phyloP scores from a whole-genome alignment of 352 stramenopile species.

The Phytopythium cucurbitacearum region DNA sequence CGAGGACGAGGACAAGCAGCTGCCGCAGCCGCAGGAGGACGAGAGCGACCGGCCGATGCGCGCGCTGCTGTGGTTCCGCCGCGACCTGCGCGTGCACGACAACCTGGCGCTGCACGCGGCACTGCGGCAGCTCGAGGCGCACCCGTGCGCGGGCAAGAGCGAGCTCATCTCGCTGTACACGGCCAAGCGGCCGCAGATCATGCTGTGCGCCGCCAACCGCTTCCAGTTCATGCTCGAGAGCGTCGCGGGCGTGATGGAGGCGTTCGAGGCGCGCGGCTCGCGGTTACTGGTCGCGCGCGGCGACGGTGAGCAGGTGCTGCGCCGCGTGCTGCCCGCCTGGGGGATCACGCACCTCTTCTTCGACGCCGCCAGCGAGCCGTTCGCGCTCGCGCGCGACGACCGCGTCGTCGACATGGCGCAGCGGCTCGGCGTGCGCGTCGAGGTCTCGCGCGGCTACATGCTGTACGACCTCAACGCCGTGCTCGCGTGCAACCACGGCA shows the following conservation, averaged over 20 bases:
- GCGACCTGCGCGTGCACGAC: conserved; percentile 95
- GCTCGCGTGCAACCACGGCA: conserved; percentile 44
- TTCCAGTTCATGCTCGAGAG: conserved; percentile 94
- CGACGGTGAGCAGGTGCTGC: conserved; percentile 76
- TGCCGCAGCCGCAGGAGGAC: not conserved
- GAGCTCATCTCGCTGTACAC: conserved; percentile 87
- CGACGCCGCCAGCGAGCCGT: conserved; percentile 90
- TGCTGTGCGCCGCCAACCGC: conserved; percentile 71
- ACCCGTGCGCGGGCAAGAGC: not conserved
- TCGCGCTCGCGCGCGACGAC: conserved; percentile 79
- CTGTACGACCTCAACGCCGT: conserved; percentile 71
- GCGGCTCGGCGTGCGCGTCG: conserved; percentile 59
- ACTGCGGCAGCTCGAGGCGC: conserved; percentile 29
- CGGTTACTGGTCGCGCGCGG: conserved; percentile 72
- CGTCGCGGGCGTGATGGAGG: conserved; percentile 77
- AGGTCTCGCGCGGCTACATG: conserved; percentile 58
- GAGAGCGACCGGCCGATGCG: conserved; percentile 27
- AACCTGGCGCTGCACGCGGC: conserved; percentile 90
- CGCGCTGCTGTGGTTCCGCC: conserved; percentile 91
- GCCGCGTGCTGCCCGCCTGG: conserved; percentile 78
- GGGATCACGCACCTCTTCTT: conserved; percentile 89
- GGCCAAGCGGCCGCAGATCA: conserved; percentile 84
- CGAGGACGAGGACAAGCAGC: conserved; percentile 2
- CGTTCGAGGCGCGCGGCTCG: conserved; percentile 54
- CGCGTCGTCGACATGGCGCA: conserved; percentile 49